phyloP scores from a whole-genome alignment of 768 basidiomycete species.

The Lentinula detonsa region DNA sequence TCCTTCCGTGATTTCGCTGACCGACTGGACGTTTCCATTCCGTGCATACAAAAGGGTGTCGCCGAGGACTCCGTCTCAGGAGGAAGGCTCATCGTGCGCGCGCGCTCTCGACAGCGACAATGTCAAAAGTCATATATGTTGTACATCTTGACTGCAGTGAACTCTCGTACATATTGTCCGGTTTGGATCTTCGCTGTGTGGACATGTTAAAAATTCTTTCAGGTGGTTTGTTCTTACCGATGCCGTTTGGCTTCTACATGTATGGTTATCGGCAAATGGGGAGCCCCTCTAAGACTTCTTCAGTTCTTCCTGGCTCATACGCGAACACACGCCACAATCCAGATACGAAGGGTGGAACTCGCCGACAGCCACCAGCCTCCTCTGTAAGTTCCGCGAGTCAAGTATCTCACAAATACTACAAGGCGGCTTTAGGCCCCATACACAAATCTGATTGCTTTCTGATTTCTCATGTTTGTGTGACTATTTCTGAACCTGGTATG shows the following conservation, averaged over 20 bases:
- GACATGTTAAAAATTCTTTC: neutral
- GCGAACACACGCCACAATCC: neutral
- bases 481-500: neutral
- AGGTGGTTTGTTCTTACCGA: neutral
- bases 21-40: neutral
- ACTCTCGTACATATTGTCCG: neutral
- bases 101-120: neutral
- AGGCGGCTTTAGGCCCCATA: neutral
- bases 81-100: neutral
- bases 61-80: neutral
- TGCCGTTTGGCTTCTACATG: neutral
- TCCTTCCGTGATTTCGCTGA: neutral
- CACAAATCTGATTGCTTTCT: neutral
- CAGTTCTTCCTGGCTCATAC: neutral
- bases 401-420: neutral
- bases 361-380: neutral
- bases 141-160: neutral
- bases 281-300: neutral
- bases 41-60: neutral
- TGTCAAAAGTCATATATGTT: neutral
- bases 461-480: neutral
- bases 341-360: neutral
- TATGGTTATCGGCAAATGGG: neutral
- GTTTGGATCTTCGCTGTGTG: neutral
- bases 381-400: neutral